A percentile compares a stretch with the other conserved stretches of the same genome.
Evolutionary conservation across 2,329 filamentous ascomycete species (phyloP).

Genomic region (Emericellopsis cladophorae): DNA sequence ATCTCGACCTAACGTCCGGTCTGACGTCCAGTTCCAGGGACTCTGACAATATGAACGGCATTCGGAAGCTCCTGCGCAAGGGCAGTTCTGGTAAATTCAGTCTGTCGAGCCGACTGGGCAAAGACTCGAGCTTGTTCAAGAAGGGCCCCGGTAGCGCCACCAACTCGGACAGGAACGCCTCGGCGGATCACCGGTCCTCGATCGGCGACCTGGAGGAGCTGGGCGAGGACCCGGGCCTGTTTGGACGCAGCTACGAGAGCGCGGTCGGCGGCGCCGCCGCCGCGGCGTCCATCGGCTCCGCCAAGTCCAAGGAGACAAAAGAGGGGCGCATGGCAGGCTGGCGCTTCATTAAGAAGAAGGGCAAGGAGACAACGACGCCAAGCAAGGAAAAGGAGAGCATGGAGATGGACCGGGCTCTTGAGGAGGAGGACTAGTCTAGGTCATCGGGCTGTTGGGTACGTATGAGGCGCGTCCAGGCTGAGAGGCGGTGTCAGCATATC

Average conservation of each 20-base stretch:
- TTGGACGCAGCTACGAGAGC: constrained; percentile 43
- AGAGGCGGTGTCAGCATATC: too few species aligned
- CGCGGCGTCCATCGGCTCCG: constrained; percentile 42
- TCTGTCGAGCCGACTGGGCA: constrained; percentile 42
- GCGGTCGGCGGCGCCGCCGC: constrained; percentile 41
- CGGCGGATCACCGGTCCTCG: constrained; percentile 40
- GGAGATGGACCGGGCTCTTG: constrained; percentile 30
- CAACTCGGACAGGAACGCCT: constrained; percentile 43
- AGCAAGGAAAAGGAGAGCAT: constrained; percentile 36
- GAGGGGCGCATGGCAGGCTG: constrained; percentile 34
- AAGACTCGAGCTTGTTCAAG: constrained; percentile 43
- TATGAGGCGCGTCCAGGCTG: too few species aligned
- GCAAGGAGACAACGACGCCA: constrained; percentile 34
- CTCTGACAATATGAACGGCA: constrained; percentile 34
- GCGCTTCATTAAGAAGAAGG: constrained; percentile 47
- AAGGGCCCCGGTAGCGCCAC: constrained; percentile 44
- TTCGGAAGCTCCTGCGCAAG: constrained; percentile 51
- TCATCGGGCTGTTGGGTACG: too few species aligned
- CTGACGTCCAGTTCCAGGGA: constrained; percentile 29
- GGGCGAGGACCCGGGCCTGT: constrained; percentile 23
- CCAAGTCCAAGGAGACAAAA: constrained; percentile 25
- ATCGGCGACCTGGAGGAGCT: constrained; percentile 43
- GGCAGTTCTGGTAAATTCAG: constrained; percentile 55
- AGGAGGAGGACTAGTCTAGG: constrained; percentile 11
- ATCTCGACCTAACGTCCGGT: constrained; percentile 35